A percentile compares a stretch with the other conserved stretches of the same genome.
phyloP scores from a whole-genome alignment of 768 basidiomycete species.

The Brasilioporus rufonigricans region DNA sequence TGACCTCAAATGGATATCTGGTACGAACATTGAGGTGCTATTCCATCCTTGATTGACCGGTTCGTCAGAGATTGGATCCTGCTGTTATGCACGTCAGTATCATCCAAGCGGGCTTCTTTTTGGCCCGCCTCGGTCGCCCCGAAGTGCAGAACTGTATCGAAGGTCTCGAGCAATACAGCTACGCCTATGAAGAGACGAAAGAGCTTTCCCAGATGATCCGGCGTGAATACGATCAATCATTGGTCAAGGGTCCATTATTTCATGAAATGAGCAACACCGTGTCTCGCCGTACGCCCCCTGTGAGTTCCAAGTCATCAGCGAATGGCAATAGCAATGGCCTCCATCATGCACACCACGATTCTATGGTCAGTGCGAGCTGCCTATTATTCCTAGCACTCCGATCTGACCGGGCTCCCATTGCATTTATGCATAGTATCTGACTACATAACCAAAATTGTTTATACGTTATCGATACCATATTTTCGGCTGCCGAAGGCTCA shows the following conservation, averaged over 20 bases:
- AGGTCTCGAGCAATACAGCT: conserved; percentile 85
- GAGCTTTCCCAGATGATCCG: conserved; percentile 71
- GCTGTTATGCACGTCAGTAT: conserved; percentile 88
- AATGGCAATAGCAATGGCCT: conserved; percentile 22
- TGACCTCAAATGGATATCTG: conserved; percentile 86
- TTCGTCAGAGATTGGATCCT: conserved; percentile 66
- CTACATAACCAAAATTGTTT: conserved; percentile 11
- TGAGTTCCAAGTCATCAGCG: conserved; percentile 5
- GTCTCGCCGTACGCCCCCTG: conserved; percentile 23
- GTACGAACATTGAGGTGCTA: conserved; percentile 38
- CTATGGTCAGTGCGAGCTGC: conserved; percentile 13
- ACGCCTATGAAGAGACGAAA: conserved; percentile 82
- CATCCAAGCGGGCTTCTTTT: conserved; percentile 77
- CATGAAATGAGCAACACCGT: conserved; percentile 41
- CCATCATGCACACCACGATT: conserved; percentile 15
- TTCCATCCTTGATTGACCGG: conserved; percentile 6
- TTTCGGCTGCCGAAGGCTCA: conserved; percentile 9
- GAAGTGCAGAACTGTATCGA: conserved; percentile 83
- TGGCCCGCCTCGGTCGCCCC: conserved; percentile 78
- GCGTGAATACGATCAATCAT: conserved; percentile 44
- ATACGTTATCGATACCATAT: conserved; percentile 30
- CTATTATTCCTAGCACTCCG: background rate
- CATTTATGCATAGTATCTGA: conserved; percentile 21
- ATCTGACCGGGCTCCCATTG: conserved; percentile 10
- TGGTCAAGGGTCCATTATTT: conserved; percentile 36